These are phyloP conservation scores for Carex myosuroides DNA, from an alignment of 176 grass and related monocot species.

Conservation along the genomic window DNA sequence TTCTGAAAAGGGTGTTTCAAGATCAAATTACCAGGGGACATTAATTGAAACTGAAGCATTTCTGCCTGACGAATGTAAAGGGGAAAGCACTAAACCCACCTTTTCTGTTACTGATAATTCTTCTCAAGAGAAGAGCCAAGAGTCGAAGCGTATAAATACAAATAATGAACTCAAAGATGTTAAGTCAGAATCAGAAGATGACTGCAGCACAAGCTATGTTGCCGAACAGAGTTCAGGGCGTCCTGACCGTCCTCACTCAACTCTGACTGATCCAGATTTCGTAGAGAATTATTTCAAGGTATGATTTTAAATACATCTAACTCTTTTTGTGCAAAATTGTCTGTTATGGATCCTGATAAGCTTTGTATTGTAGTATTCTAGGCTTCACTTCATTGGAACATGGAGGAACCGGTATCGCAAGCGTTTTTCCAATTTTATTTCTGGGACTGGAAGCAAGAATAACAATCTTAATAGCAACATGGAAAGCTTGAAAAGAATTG, in stretches of 20 bases:
- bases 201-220: conserved; percentile 34
- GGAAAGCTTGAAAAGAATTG: conserved; percentile 46
- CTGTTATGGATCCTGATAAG: conserved; percentile 24
- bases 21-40: neutral
- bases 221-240: conserved; percentile 17
- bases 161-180: conserved; percentile 29
- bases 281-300: conserved; percentile 98
- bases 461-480: conserved; percentile 19
- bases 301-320: conserved; percentile 23
- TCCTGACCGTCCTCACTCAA: conserved; percentile 56
- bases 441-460: conserved; percentile 40
- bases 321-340: neutral
- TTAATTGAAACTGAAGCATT: conserved; percentile 27
- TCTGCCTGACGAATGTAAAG: conserved; percentile 31
- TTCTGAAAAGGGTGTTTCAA: conserved; percentile 43
- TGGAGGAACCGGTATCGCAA: conserved; percentile 92
- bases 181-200: conserved; percentile 33
- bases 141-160: conserved; percentile 28
- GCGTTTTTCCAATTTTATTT: conserved; percentile 51
- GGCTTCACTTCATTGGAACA: conserved; percentile 96
- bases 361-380: conserved; percentile 52
- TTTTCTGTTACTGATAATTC: conserved; percentile 24
- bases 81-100: conserved; percentile 19
- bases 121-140: conserved; percentile 35
- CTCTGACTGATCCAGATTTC: conserved; percentile 82